A percentile compares a stretch with the other conserved stretches of the same genome.
Evolutionary conservation across 495 filamentous ascomycete genomes (phyloP).

Genomic region (Mycothermus thermophilus): DNA sequence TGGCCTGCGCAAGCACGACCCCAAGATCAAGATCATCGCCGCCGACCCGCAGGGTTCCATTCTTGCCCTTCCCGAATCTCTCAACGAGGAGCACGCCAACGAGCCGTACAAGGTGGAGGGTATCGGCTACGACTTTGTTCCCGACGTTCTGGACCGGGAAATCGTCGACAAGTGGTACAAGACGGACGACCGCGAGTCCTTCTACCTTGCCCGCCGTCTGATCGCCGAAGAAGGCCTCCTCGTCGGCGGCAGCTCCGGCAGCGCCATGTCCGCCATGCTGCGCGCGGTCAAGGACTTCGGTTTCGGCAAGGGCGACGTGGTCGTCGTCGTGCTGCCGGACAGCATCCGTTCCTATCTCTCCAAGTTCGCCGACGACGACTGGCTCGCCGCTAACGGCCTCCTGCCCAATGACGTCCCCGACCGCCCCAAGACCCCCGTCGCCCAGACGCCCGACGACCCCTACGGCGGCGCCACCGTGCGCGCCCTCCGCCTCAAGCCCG

Average conservation of each 20-base stretch:
- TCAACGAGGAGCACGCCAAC: conserved; percentile 69
- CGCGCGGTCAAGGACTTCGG: conserved; percentile 61
- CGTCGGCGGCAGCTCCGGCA: conserved; percentile 88
- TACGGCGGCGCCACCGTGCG: conserved; percentile 63
- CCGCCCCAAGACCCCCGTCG: conserved; percentile 16
- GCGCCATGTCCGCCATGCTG: conserved; percentile 75
- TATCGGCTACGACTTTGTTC: conserved; percentile 97
- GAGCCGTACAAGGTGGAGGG: conserved; percentile 95
- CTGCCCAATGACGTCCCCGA: conserved; percentile 35
- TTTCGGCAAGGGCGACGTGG: conserved; percentile 60
- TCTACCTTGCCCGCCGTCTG: conserved; percentile 71
- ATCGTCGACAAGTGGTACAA: conserved; percentile 95
- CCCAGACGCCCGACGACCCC: conserved; percentile 33
- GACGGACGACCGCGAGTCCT: conserved; percentile 85
- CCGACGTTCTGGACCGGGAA: conserved; percentile 73
- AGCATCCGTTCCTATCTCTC: conserved; percentile 96
- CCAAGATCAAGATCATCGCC: conserved; percentile 68
- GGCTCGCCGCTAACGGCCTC: conserved; percentile 90
- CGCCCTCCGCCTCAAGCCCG: conserved; percentile 74
- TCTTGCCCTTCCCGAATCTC: conserved; percentile 58
- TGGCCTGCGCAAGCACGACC: conserved; percentile 77
- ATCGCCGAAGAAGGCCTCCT: conserved; percentile 92
- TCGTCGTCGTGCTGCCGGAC: conserved; percentile 86
- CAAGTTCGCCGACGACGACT: conserved; percentile 97
- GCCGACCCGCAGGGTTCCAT: conserved; percentile 87